Base-by-base conservation (phyloP, 1,139 yeast species). In the Geotrichum candidum region DNA sequence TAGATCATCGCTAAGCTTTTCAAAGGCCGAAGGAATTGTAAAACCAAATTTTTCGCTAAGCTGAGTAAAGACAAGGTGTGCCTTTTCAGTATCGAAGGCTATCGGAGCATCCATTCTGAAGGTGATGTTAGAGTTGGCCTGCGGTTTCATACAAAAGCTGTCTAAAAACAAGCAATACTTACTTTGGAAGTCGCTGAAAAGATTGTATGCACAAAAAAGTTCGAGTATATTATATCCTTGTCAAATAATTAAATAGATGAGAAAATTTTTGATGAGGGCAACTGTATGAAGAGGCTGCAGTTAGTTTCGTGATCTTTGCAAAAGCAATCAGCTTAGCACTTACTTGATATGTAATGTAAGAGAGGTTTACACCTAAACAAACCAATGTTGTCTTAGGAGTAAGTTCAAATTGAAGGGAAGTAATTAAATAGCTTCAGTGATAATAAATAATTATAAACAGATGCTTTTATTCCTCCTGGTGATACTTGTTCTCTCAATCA, bases 81-180 rank as follows among this genome's bases (percentile, higher is more conserved):
- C 62, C 23, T 54, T 57, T 33, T 48, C 56, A 7, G 62, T 23
- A 51, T 60, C 62, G 54, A 60, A 60, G 9, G 29, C 50, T 38
- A 60, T 56, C 25, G 62, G 56, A 51, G 62, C 62, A 45, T 60
- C 62, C 62, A 60, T 60, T 53, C 54, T 60, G 23, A 27, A 41
- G 23, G 3, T 23, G 18, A 25, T 45, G 22, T 41, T 41, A 41
- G 31, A 50, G 18, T 15, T 50, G 29, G 22, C 10, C 25, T 29
- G 22, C 33, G 41, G 33, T 1, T 3, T 53, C 23, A 45, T n/a
- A 52, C 6, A 15, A 52, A 52, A 29, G 41, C 7, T 10, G 22
- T 41, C 33, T 23, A 35, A 52, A 11, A 27, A 18, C 31, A 52
- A 52, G 15, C 25, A 29, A 31, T 52, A 52, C 38, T 22, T 52